Conservation (phyloP, 2,329 filamentous ascomycete species). For the Beauveria sp. region DNA sequence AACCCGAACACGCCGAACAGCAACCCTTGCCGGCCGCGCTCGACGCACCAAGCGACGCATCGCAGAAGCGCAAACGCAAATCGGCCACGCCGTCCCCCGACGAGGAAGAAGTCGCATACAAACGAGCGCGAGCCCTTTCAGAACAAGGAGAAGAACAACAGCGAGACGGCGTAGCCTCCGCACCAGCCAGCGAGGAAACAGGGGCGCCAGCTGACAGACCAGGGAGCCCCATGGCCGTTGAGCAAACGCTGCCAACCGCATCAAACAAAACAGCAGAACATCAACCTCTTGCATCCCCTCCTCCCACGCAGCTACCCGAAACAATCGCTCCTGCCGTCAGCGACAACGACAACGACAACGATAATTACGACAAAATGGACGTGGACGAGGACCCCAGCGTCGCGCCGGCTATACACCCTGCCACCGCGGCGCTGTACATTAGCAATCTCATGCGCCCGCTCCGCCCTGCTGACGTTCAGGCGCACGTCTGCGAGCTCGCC, state of each 20-base stretch:
- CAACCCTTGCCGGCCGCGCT: not conserved
- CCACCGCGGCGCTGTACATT: slow-evolving; percentile 77
- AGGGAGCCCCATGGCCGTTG: not conserved
- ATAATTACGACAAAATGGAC: slow-evolving; percentile 16
- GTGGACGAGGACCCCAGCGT: slow-evolving; percentile 30
- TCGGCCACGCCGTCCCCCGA: slow-evolving; percentile 54
- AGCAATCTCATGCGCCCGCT: slow-evolving; percentile 84
- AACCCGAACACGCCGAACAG: not conserved
- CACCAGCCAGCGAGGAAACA: slow-evolving; percentile 9
- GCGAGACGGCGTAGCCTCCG: not conserved
- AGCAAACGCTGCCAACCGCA: slow-evolving; percentile 3
- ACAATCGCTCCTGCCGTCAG: slow-evolving; percentile 6
- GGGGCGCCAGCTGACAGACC: slow-evolving; percentile 8
- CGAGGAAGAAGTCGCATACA: slow-evolving; percentile 43
- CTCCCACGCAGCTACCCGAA: not conserved
- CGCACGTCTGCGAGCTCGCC: slow-evolving; percentile 63
- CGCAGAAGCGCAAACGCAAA: slow-evolving; percentile 59
- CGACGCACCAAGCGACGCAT: slow-evolving; percentile 27
- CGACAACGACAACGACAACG: slow-evolving; percentile 16
- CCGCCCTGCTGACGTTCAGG: slow-evolving; percentile 56
- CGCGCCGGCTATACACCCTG: slow-evolving; percentile 57
- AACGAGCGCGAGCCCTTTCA: slow-evolving; percentile 41
- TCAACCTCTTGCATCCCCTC: not conserved
- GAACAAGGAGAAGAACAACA: slow-evolving; percentile 15
- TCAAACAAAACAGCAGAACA: not conserved